Conservation (phyloP, 1,139 yeast genomes). For the Schwanniomyces etchellsii region DNA sequence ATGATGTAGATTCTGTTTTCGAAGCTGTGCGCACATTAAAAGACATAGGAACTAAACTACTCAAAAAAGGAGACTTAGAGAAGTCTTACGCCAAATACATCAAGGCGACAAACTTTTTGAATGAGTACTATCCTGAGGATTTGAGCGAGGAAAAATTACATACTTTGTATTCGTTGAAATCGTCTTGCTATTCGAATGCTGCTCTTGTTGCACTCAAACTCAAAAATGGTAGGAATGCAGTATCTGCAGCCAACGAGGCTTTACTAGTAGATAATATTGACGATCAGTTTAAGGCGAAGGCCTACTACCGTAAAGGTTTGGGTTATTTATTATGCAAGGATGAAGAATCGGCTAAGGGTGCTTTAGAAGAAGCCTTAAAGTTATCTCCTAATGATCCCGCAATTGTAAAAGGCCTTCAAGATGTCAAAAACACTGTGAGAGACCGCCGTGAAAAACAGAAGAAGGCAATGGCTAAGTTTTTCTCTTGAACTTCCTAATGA, state of each 20-base stretch:
- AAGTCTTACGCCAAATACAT: conserved; percentile 61
- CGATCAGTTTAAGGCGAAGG: conserved; percentile 73
- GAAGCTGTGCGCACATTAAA: conserved; percentile 65
- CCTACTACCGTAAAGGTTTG: conserved; percentile 77
- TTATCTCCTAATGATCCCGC: conserved; percentile 73
- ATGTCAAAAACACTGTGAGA: conserved; percentile 50
- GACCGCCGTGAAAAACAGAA: conserved; percentile 64
- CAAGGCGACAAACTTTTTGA: conserved; percentile 64
- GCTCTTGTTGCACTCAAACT: conserved; percentile 71
- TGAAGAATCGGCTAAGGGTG: conserved; percentile 64
- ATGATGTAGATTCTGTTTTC: conserved; percentile 58
- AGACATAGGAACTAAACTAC: conserved; percentile 69
- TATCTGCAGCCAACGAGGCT: conserved; percentile 61
- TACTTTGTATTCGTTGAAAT: conserved; percentile 48
- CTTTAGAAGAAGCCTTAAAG: conserved; percentile 61
- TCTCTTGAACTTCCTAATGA: conserved; percentile 23
- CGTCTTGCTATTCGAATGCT: conserved; percentile 63
- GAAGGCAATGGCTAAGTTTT: conserved; percentile 83
- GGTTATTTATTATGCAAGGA: conserved; percentile 63
- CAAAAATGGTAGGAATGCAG: conserved; percentile 49
- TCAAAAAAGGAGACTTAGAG: conserved; percentile 57
- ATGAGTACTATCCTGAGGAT: conserved; percentile 72
- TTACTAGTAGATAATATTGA: conserved; percentile 58
- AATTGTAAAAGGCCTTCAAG: conserved; percentile 59
- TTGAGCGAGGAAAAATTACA: conserved; percentile 49